Percentiles rank a stretch among this genome's conserved stretches.
Evolutionary conservation across 768 basidiomycete species (phyloP).

Genomic region (Xerocomellus amylosporus): DNA sequence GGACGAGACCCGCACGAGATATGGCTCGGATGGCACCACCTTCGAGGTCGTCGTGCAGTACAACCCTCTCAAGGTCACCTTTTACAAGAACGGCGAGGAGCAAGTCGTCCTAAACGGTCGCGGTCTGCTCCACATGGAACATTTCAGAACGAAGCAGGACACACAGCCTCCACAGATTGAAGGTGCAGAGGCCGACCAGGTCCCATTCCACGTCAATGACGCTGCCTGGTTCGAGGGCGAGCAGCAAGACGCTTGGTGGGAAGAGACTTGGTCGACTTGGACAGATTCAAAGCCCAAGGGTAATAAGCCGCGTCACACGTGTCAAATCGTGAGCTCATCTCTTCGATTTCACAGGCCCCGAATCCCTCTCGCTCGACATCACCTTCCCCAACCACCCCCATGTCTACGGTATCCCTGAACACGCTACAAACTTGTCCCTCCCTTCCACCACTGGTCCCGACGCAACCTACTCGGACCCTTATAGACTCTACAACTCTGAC

Average conservation of each 20-base stretch:
- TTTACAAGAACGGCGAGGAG: conserved; percentile 71
- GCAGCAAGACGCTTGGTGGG: conserved; percentile 80
- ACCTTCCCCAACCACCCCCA: conserved; percentile 88
- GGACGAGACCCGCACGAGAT: conserved; percentile 59
- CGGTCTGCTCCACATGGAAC: conserved; percentile 95
- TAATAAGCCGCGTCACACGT: conserved; percentile 27
- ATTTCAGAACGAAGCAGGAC: conserved; percentile 70
- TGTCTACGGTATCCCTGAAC: conserved; percentile 96
- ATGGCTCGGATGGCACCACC: conserved; percentile 59
- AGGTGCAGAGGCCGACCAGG: conserved; percentile 47
- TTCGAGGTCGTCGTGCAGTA: conserved; percentile 69
- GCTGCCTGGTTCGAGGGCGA: conserved; percentile 89
- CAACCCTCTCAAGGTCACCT: conserved; percentile 70
- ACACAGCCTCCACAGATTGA: conserved; percentile 41
- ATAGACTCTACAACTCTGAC: conserved; percentile 91
- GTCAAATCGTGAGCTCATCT: background rate
- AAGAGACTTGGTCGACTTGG: conserved; percentile 84
- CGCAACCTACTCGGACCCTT: conserved; percentile 81
- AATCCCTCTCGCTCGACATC: conserved; percentile 90
- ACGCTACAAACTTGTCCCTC: conserved; percentile 85
- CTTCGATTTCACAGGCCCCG: conserved; percentile 67
- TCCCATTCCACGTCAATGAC: conserved; percentile 50
- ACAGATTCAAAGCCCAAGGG: conserved; percentile 96
- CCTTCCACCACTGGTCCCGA: conserved; percentile 83
- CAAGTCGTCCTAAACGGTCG: conserved; percentile 88